These are phyloP conservation scores for Vaccinium darrowii DNA, from an alignment of 148 eudicot genomes.

Conservation along the genomic window DNA sequence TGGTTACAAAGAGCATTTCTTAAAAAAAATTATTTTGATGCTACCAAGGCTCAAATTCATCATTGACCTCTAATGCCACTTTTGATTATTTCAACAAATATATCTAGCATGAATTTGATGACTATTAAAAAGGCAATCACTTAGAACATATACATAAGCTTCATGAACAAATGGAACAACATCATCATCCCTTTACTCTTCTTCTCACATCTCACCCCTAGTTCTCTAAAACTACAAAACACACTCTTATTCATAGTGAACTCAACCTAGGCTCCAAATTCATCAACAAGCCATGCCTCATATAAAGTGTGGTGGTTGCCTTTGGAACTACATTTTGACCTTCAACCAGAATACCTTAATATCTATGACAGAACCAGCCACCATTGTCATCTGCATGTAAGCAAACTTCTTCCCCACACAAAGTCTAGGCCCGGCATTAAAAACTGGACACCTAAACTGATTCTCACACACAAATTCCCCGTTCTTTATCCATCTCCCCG, in stretches of 20 bases:
- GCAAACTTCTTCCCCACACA: slow-evolving; percentile 57
- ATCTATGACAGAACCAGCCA: slow-evolving; percentile 39
- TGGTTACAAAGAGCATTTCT: too few relatives aligned
- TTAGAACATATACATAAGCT: neutral
- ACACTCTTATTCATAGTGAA: neutral
- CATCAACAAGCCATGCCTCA: slow-evolving; percentile 48
- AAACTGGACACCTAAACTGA: neutral
- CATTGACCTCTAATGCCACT: neutral
- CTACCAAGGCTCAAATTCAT: neutral
- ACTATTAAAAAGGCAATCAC: neutral
- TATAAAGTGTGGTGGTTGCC: slow-evolving; percentile 44
- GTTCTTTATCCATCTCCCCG: slow-evolving; percentile 20
- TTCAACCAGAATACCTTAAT: slow-evolving; percentile 34
- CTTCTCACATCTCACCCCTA: neutral
- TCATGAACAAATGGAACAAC: neutral
- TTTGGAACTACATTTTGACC: slow-evolving; percentile 40
- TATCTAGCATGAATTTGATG: neutral
- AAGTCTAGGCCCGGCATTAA: slow-evolving; percentile 25
- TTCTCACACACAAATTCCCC: neutral
- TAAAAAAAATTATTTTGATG: too few relatives aligned
- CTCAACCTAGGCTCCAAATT: slow-evolving; percentile 31
- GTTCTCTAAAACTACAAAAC: neutral
- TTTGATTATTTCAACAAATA: neutral
- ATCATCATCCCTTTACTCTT: neutral
- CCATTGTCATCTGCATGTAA: slow-evolving; percentile 56